Evolutionary conservation across 441 rosid species (phyloP).

Genomic region (Theobroma grandiflorum): DNA sequence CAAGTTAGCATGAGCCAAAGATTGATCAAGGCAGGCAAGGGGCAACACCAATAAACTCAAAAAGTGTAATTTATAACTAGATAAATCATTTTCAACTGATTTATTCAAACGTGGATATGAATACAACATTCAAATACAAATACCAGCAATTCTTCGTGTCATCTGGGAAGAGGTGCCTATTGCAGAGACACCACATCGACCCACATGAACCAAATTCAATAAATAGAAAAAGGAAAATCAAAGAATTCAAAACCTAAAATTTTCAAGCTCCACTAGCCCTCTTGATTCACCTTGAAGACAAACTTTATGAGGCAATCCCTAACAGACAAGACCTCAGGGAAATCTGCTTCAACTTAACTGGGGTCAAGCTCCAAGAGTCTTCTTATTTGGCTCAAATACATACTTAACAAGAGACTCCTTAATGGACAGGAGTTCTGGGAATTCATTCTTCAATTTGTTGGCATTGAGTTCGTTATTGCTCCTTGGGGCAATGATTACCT

Average conservation of each 20-base stretch:
- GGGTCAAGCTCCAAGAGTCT: constrained; percentile 44
- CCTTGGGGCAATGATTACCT: constrained; percentile 88
- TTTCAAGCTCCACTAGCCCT: constrained; percentile 26
- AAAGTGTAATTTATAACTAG: not conserved
- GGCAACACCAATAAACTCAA: not conserved
- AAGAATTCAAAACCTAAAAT: constrained; percentile 24
- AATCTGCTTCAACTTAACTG: constrained; percentile 22
- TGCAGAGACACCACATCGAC: constrained; percentile 24
- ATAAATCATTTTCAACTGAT: constrained; percentile 23
- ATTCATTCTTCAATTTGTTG: constrained; percentile 70
- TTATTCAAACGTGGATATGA: constrained; percentile 40
- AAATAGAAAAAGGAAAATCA: constrained; percentile 23
- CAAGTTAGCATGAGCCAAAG: not conserved
- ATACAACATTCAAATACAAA: constrained; percentile 33
- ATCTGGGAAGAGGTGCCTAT: constrained; percentile 25
- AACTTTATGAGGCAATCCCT: constrained; percentile 29
- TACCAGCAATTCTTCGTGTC: constrained; percentile 27
- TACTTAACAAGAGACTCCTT: constrained; percentile 82
- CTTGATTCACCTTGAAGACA: constrained; percentile 24
- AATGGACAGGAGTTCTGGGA: constrained; percentile 83
- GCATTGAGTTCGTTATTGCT: constrained; percentile 96
- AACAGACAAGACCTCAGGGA: constrained; percentile 29
- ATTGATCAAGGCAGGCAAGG: not conserved
- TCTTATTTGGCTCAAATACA: constrained; percentile 83
- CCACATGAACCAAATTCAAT: constrained; percentile 31